phyloP scores from a whole-genome alignment of 768 basidiomycete genomes.

The Cystobasidiopsis lactophilus region DNA sequence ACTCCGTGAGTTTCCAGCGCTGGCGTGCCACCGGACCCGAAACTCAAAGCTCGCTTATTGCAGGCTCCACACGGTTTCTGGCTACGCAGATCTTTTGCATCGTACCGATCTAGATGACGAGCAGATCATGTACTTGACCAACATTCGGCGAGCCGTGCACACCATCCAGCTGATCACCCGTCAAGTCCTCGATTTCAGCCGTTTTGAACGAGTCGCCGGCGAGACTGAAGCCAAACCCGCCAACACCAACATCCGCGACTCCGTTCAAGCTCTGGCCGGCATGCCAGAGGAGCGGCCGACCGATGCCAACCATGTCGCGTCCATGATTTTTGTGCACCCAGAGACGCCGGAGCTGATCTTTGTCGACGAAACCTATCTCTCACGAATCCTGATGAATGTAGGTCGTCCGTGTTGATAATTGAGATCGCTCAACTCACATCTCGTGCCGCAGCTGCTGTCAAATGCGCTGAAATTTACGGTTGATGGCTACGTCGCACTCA shows the following conservation, averaged over 20 bases:
- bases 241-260: not conserved
- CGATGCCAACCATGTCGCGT: not conserved
- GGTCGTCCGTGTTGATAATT: not conserved
- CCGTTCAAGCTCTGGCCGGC: not conserved
- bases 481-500: not conserved
- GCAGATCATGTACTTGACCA: not conserved
- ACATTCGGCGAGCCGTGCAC: not conserved
- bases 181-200: not conserved
- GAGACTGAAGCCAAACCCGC: not conserved
- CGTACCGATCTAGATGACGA: not conserved
- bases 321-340: not conserved
- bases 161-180: slow-evolving; percentile 1
- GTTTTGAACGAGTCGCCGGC: not conserved
- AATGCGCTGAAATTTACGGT: not conserved
- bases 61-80: not conserved
- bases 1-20: not conserved
- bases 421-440: not conserved
- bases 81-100: not conserved
- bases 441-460: not conserved
- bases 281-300: not conserved
- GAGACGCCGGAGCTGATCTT: not conserved
- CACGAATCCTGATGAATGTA: not conserved
- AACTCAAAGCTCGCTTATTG: no score
- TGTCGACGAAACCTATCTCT: not conserved
- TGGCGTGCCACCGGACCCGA: no score